These are phyloP conservation scores for Arabidopsis suecica DNA, from an alignment of 345 rosid species.

Conservation along the genomic window DNA sequence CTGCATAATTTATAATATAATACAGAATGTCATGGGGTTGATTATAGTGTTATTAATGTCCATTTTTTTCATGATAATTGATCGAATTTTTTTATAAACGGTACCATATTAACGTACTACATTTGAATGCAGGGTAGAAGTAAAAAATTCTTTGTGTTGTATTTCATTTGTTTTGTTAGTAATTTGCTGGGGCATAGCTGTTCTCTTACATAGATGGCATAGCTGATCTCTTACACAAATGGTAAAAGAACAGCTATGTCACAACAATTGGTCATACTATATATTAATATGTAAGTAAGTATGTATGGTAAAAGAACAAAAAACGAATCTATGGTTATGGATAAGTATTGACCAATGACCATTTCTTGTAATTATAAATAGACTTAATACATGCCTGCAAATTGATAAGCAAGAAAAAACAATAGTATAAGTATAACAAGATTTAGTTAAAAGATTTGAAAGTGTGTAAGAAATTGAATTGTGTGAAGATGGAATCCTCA, in stretches of 20 bases:
- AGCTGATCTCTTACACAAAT: not conserved
- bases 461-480: not conserved
- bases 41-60: not conserved
- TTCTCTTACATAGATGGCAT: not conserved
- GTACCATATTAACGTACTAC: no score
- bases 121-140: not conserved
- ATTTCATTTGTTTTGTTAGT: not conserved
- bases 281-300: no score
- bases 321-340: not conserved
- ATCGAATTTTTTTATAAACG: no score
- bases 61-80: not conserved
- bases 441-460: not conserved
- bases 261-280: not conserved
- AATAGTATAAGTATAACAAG: not conserved
- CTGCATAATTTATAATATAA: no score
- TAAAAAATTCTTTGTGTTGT: no score
- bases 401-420: constrained; percentile 1
- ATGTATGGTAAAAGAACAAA: not conserved
- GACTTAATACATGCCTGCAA: not conserved
- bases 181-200: not conserved
- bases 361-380: not conserved
- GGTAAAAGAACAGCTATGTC: not conserved
- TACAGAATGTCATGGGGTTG: not conserved
- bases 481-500: constrained; percentile 21
- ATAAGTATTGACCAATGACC: not conserved